Evolutionary conservation across 2,329 filamentous ascomycete species (phyloP).

Genomic region (Fusarium caatingaense): DNA sequence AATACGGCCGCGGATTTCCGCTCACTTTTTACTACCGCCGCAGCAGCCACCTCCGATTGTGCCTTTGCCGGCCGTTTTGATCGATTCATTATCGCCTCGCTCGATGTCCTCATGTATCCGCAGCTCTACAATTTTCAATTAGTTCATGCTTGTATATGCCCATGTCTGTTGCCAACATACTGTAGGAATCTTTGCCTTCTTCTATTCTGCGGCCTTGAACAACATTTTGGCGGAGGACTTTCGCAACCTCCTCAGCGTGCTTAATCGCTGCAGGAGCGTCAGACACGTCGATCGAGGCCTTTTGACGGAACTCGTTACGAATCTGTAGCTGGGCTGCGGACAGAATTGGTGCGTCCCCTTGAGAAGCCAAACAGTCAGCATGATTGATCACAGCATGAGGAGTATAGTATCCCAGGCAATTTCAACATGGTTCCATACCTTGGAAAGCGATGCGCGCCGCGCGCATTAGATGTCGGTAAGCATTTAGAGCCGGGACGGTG

Average conservation of each 20-base stretch:
- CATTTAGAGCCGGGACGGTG: slow-evolving; percentile 72
- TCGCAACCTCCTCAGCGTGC: slow-evolving; percentile 85
- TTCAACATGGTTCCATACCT: slow-evolving; percentile 62
- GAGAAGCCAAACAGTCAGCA: slow-evolving; percentile 2
- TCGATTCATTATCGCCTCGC: slow-evolving; percentile 90
- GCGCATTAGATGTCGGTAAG: slow-evolving; percentile 85
- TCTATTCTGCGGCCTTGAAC: slow-evolving; percentile 79
- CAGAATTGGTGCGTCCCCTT: slow-evolving; percentile 78
- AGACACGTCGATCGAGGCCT: slow-evolving; percentile 67
- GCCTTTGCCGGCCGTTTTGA: slow-evolving; percentile 70
- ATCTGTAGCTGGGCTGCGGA: slow-evolving; percentile 78
- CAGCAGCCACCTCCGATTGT: slow-evolving; percentile 43
- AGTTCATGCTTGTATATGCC: not conserved
- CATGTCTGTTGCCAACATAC: slow-evolving; percentile 53
- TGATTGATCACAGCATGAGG: too few species aligned
- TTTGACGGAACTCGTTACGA: slow-evolving; percentile 77
- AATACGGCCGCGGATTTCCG: slow-evolving; percentile 26
- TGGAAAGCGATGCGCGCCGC: slow-evolving; percentile 85
- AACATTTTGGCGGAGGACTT: slow-evolving; percentile 83
- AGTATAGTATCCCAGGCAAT: not conserved
- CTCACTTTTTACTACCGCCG: slow-evolving; percentile 50
- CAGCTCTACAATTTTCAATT: slow-evolving; percentile 68
- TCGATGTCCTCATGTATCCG: slow-evolving; percentile 93
- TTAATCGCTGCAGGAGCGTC: slow-evolving; percentile 73
- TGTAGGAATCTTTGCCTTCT: slow-evolving; percentile 62